Base-by-base conservation (phyloP, 768 basidiomycete genomes). In the Pholiota conissans region DNA sequence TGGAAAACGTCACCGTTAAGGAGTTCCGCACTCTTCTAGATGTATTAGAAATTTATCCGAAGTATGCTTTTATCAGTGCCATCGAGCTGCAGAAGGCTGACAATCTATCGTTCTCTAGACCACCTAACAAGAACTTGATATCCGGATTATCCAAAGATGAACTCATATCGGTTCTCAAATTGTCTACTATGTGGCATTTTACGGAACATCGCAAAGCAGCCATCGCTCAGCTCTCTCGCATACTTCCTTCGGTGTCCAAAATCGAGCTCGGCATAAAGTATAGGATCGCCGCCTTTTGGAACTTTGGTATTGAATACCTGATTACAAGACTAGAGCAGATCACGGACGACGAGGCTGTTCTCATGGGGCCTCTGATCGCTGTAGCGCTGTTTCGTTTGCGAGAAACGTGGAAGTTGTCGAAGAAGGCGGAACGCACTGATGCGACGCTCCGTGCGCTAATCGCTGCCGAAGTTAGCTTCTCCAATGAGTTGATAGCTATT, bases 111-210 rank as follows among this genome's bases (percentile, higher is more conserved):
- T 49, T 28, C 14, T 13, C 18, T 29, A 9, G 28, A 49, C 11
- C 8, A 3, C 27, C 48, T 1, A 29, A 13, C 27, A 29, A 14
- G 1, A 30, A 32, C 29, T n/a, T 49, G 18, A 13, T 28, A 11
- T 18, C 24, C 3, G 34, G 28, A 16, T 51, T 60, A 30, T 46
- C 50, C 30, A 52, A 59, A 42, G 35, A 30, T 3, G 61, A 60
- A 30, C 37, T 59, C 40, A 42, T 52, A 30, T 63, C 61, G 16
- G 42, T 63, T 14, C 47, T 63, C 20, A 55, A 57, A 27, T 45
- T 63, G 6, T 53, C 59, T 1, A 63, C 59, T 0, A 49, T 54
- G 48, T 63, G 59, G 59, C 48, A 51, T 32, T 57, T 60, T 32
- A 13, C 54, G 26, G 55, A 50, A 9, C 29, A 52, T 13, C 40